Percentiles rank a stretch among this genome's conserved stretches.
Conservation (phyloP, 1,284 basidiomycete species). For the Fomitopsis palustris region DNA sequence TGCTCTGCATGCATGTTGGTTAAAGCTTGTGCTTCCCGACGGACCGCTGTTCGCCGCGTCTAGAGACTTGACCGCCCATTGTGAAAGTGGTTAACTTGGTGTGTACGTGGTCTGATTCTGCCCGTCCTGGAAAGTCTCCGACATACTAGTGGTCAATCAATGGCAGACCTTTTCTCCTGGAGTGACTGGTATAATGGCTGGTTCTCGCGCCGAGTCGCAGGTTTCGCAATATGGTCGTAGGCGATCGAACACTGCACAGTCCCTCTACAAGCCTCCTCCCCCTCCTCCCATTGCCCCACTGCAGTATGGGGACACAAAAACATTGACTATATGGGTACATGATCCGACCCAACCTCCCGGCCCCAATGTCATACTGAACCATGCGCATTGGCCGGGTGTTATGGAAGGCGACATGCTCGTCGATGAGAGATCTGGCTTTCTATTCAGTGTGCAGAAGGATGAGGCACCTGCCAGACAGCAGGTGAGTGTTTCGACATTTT, state of each 20-base stretch:
- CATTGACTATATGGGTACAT: conserved; percentile 71
- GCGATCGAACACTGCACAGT: conserved; percentile 71
- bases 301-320: conserved; percentile 55
- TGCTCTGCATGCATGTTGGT: not conserved
- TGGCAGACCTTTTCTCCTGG: not conserved
- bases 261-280: conserved; percentile 43
- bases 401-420: conserved; percentile 66
- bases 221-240: conserved; percentile 51
- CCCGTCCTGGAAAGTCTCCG: not conserved
- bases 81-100: not conserved
- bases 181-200: conserved; percentile 39
- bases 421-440: conserved; percentile 48
- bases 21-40: no score
- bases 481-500: conserved; percentile 44
- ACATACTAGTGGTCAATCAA: not conserved
- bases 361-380: conserved; percentile 58
- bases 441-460: conserved; percentile 64
- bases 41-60: not conserved
- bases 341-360: conserved; percentile 56
- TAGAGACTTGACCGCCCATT: not conserved
- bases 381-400: conserved; percentile 71
- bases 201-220: conserved; percentile 60
- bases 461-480: conserved; percentile 58
- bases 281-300: conserved; percentile 38
- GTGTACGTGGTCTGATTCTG: not conserved